Evolutionary conservation across 1,284 basidiomycete species (phyloP), one percentile per base, ranked within the genome.

Genomic region (Vanrija humicola): DNA sequence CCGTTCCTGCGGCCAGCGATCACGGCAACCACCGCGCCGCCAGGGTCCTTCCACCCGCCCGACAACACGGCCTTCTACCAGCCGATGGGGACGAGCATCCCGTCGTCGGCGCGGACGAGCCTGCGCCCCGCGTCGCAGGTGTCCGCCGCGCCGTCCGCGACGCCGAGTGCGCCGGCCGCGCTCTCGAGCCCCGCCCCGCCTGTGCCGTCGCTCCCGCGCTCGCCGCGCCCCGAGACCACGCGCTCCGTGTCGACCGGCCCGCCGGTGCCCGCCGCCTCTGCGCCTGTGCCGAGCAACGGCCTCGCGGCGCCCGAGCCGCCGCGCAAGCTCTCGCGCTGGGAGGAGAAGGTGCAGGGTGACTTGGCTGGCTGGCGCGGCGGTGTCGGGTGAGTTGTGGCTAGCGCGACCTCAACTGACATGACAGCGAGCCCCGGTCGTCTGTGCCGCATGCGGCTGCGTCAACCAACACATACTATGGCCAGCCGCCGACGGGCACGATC

Each of bases 351-450:
- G 5, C 54, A 66, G 45, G 55, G 58, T 39, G 73, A 74, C 51
- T 46, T 72, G 12, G 53, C 58, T 8, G 73, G 71, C 2, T 75
- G 73, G 73, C 61, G 73, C 34, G 71, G 70, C 7, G 73, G 73
- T 9, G 54, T 68, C 56, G 71, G 73, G 72, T 72, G 55, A 58
- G 70, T 66, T 23, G 43, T 23, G 18, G 1, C 23, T 43, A 15
- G 23, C 14, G 25, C 38, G 15, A 23, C 14, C 15, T 3, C 21
- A 21, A 40, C 53, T 61, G 38, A 52, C 52, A 26, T 1, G 14
- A 21, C 50, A 65, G 63, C 3, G 34, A 43, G 8, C 59, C 65
- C 12, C 49, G 63, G 19, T 68, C 68, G 10, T 58, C 54, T 19
- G 68, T 66, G 15, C 62, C 63, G 7, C 60, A 61, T 34, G 54